phyloP scores from a whole-genome alignment of 352 stramenopile species.

The Phytophthora idaei region DNA sequence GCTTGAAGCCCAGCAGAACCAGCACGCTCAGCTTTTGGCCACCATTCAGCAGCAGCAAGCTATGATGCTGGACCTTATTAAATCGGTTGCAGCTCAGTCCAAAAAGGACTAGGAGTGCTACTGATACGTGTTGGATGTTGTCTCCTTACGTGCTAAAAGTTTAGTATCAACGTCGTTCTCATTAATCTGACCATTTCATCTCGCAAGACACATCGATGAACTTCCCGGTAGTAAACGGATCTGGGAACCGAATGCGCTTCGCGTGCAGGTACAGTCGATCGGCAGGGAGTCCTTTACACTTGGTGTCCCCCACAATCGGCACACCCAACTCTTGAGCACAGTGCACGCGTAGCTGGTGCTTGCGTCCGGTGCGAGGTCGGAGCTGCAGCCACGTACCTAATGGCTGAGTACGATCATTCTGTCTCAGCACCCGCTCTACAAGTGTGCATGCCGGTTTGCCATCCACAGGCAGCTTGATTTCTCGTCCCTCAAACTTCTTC shows the following conservation, averaged over 20 bases:
- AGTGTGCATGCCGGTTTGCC: conserved; percentile 53
- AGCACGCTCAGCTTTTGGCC: conserved; percentile 36
- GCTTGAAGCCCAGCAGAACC: conserved; percentile 34
- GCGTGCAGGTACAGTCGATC: conserved; percentile 65
- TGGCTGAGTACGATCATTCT: conserved; percentile 7
- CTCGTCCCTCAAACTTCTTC: conserved; percentile 29
- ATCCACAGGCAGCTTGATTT: conserved; percentile 46
- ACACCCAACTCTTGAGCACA: conserved; percentile 45
- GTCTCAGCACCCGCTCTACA: conserved; percentile 31
- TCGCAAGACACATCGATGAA: conserved; percentile 40
- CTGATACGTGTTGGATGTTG: background rate
- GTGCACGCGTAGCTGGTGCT: conserved; percentile 73
- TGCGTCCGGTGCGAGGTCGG: conserved; percentile 60
- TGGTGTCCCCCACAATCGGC: conserved; percentile 63
- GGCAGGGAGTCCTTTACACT: conserved; percentile 36
- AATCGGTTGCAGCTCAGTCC: conserved; percentile 26
- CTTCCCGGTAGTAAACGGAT: conserved; percentile 32
- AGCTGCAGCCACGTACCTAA: conserved; percentile 55
- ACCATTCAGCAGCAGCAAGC: conserved; percentile 47
- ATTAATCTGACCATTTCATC: background rate
- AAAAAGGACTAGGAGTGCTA: conserved; percentile 22
- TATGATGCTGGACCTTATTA: conserved; percentile 49
- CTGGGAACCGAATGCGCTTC: conserved; percentile 47
- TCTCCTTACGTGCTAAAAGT: too few relatives aligned
- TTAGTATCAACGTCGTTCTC: background rate